Percentiles rank a stretch among this genome's conserved stretches.
Evolutionary conservation across 495 filamentous ascomycete genomes (phyloP).

Genomic region (Lasiosphaeris hirsuta): DNA sequence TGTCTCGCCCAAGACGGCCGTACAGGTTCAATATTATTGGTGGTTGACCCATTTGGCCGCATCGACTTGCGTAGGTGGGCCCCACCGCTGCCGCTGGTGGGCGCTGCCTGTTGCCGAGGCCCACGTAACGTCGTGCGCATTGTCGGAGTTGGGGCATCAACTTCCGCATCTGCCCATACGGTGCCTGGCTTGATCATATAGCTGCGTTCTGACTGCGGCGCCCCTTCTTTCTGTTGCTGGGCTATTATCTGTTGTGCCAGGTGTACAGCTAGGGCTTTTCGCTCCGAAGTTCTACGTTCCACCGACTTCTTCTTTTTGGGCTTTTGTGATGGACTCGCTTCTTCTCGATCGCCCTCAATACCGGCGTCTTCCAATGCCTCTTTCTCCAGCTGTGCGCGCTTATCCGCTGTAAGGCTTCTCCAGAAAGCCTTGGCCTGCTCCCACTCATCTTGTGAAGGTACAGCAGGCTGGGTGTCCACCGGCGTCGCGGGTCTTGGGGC

Average conservation of each 20-base stretch:
- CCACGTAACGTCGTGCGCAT: slow-evolving; percentile 28
- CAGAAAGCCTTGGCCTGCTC: slow-evolving; percentile 60
- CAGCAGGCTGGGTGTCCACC: slow-evolving; percentile 15
- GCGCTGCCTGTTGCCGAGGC: slow-evolving; percentile 11
- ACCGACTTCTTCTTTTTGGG: slow-evolving; percentile 42
- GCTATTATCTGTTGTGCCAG: slow-evolving; percentile 27
- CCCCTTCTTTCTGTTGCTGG: slow-evolving; percentile 16
- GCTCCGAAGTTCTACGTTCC: slow-evolving; percentile 27
- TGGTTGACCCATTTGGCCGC: slow-evolving; percentile 16
- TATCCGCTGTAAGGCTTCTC: slow-evolving; percentile 57
- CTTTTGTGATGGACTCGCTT: slow-evolving; percentile 26
- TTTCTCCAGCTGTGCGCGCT: slow-evolving; percentile 53
- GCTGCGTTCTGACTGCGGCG: slow-evolving; percentile 26
- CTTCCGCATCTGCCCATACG: slow-evolving; percentile 23
- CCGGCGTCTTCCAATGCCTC: slow-evolving; percentile 51
- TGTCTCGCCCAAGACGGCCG: too few relatives aligned
- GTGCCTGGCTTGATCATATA: slow-evolving; percentile 45
- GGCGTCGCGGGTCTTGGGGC: slow-evolving; percentile 14
- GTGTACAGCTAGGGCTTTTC: slow-evolving; percentile 26
- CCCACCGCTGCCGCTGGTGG: neutral
- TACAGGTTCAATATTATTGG: neutral
- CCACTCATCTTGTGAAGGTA: slow-evolving; percentile 49
- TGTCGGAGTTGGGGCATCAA: slow-evolving; percentile 14
- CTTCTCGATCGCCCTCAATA: slow-evolving; percentile 42
- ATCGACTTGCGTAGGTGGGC: slow-evolving; percentile 30